Conservation (phyloP, 1,284 basidiomycete species). For the Apiotrichum domesticum region DNA sequence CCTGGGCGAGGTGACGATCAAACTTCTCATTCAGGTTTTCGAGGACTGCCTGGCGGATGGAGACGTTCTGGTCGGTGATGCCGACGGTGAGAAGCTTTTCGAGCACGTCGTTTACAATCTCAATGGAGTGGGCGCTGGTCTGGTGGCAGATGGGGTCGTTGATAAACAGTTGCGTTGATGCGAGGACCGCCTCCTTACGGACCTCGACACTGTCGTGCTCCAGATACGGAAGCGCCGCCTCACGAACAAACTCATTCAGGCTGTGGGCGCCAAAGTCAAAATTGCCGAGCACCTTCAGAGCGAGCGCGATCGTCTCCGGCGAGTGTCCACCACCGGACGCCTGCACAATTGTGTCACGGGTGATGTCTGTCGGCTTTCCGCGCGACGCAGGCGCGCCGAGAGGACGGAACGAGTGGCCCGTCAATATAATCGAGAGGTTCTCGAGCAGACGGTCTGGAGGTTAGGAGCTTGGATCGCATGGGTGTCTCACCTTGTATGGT, state of each 20-base stretch:
- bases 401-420: constrained; percentile 76
- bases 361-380: constrained; percentile 46
- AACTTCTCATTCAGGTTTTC: constrained; percentile 87
- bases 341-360: constrained; percentile 55
- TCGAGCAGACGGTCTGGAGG: constrained; percentile 74
- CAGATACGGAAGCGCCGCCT: constrained; percentile 85
- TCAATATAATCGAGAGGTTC: constrained; percentile 68
- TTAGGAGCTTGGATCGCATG: background rate
- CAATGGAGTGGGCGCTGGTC: constrained; percentile 91
- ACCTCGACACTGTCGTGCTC: constrained; percentile 90
- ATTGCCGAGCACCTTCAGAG: constrained; percentile 77
- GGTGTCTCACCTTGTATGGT: constrained; percentile 73
- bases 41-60: constrained; percentile 82
- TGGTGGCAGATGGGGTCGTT: constrained; percentile 96
- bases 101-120: constrained; percentile 95
- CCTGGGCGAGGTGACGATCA: constrained; percentile 96
- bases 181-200: constrained; percentile 81
- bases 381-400: constrained; percentile 59
- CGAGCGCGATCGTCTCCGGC: constrained; percentile 74
- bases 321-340: constrained; percentile 51
- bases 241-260: constrained; percentile 92
- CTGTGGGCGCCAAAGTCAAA: constrained; percentile 96
- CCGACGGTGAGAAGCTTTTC: constrained; percentile 95
- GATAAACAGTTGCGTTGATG: constrained; percentile 86
- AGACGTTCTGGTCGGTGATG: constrained; percentile 88